Base-by-base conservation (phyloP, 441 rosid species). In the Pelargonium cotyledonis region DNA sequence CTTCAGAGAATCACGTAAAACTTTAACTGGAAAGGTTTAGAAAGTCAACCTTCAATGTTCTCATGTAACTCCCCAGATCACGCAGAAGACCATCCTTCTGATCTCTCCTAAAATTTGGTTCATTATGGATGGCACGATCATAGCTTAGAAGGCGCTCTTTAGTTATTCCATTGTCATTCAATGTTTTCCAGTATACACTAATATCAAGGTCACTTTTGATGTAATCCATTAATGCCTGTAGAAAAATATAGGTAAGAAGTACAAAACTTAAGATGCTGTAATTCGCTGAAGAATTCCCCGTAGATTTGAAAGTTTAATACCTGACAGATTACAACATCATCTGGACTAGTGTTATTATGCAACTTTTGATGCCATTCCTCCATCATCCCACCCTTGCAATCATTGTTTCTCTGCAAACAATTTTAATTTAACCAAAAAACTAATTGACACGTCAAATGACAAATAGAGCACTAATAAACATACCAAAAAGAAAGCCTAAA, bases 331-430 rank as follows among this genome's bases (percentile, higher is more conserved):
- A 92, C 66, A 73, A 95, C 89, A 83, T 95, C 99, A 80, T 95
- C 99, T 38, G 99, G 99, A 83, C 99, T 95, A 53, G 99, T 95
- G 83, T 95, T 92, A 76, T 95, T 95, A 75, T 95, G 99, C 75
- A 95, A 84, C 80, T 95, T 95, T 82, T 95, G 99, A 85, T 95
- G 99, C 99, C 99, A 95, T 80, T 95, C 97, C 85, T 95, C 99
- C 98, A 95, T 95, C 83, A 95, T 89, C 79, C 88, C 98, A 78
- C 99, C 99, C 83, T 90, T 90, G 86, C 99, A 95, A 46, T 86
- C 79, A 85, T 92, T 95, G n/a, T 92, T 85, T 75, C 99, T 90
- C 99, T 95, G 82, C 73, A 82, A 79, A 63, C 63, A 72, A 26
- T 70, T 72, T 68, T 57, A 71, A 69, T 70, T 67, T 9, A 66